Percentiles rank a stretch among this genome's conserved stretches.
These are phyloP conservation scores for Phytophthora tubulina DNA, from an alignment of 352 stramenopile species.

Conservation along the genomic window DNA sequence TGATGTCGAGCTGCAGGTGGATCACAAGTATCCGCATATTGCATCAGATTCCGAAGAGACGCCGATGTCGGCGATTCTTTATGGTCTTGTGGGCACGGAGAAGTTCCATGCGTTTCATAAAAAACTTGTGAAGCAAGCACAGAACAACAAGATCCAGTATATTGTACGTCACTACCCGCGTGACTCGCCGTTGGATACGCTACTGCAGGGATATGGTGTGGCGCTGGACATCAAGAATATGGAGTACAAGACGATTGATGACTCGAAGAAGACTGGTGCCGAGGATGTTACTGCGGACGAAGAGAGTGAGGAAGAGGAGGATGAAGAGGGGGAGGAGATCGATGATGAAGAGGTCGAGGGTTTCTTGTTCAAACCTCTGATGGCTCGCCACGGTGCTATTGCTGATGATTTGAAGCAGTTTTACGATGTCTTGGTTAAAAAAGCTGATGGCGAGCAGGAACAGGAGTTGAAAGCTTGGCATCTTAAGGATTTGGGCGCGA, in stretches of 20 bases:
- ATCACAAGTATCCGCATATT: conserved; percentile 79
- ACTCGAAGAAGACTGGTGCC: conserved; percentile 73
- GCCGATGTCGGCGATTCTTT: conserved; percentile 77
- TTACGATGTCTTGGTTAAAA: conserved; percentile 58
- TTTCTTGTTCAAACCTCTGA: conserved; percentile 68
- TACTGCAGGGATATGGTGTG: conserved; percentile 93
- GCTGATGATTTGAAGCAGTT: conserved; percentile 64
- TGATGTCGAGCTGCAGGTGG: conserved; percentile 70
- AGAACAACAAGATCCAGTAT: conserved; percentile 75
- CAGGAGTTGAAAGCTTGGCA: conserved; percentile 86
- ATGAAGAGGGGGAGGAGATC: conserved; percentile 46
- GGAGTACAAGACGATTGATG: conserved; percentile 97
- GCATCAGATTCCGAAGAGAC: conserved; percentile 18
- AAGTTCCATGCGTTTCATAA: conserved; percentile 80
- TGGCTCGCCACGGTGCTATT: conserved; percentile 55
- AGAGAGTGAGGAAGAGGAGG: conserved; percentile 47
- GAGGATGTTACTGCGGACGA: conserved; percentile 45
- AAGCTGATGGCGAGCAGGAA: conserved; percentile 49
- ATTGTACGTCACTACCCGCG: conserved; percentile 85
- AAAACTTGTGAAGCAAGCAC: conserved; percentile 64
- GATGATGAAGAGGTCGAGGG: conserved; percentile 76
- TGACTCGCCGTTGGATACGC: conserved; percentile 73
- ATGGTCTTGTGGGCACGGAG: conserved; percentile 78
- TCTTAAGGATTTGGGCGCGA: conserved; percentile 89
- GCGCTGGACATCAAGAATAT: conserved; percentile 97